Conservation (phyloP, 1,139 yeast species). For the Candida smagusa region DNA sequence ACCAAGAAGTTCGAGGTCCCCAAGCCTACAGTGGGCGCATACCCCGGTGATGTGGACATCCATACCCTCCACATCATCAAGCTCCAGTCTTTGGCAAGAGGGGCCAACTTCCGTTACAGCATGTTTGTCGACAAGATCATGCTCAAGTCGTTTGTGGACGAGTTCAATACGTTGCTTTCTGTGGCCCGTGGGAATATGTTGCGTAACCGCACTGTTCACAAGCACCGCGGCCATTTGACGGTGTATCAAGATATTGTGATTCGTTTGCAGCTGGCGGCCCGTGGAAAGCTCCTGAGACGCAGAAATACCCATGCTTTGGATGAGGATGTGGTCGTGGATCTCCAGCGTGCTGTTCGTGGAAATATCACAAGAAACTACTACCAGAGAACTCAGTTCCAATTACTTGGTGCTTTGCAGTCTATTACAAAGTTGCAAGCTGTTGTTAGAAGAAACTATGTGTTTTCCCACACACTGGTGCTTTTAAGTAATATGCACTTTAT, state of each 20-base stretch:
- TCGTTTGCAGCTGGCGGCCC: slow-evolving; percentile 35
- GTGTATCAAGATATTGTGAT: slow-evolving; percentile 26
- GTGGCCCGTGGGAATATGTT: slow-evolving; percentile 40
- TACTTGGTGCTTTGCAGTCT: background rate
- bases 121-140: slow-evolving; percentile 61
- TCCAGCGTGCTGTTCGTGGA: slow-evolving; percentile 34
- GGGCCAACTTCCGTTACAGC: slow-evolving; percentile 59
- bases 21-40: background rate
- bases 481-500: slow-evolving; percentile 22
- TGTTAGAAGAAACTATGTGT: slow-evolving; percentile 24
- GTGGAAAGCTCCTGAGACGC: slow-evolving; percentile 22
- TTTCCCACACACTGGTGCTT: slow-evolving; percentile 20
- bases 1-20: background rate
- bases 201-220: slow-evolving; percentile 35
- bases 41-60: slow-evolving; percentile 21
- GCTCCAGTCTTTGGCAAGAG: slow-evolving; percentile 64
- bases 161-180: slow-evolving; percentile 35
- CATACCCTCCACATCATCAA: slow-evolving; percentile 22
- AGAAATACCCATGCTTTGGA: slow-evolving; percentile 3
- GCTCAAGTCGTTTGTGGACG: slow-evolving; percentile 52
- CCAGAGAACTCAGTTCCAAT: slow-evolving; percentile 9
- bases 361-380: slow-evolving; percentile 14
- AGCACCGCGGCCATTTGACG: slow-evolving; percentile 34
- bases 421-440: slow-evolving; percentile 28
- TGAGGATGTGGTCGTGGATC: slow-evolving; percentile 8